Evolutionary conservation across 2,329 filamentous ascomycete genomes (phyloP).

Genomic region (Phialophora expanda): DNA sequence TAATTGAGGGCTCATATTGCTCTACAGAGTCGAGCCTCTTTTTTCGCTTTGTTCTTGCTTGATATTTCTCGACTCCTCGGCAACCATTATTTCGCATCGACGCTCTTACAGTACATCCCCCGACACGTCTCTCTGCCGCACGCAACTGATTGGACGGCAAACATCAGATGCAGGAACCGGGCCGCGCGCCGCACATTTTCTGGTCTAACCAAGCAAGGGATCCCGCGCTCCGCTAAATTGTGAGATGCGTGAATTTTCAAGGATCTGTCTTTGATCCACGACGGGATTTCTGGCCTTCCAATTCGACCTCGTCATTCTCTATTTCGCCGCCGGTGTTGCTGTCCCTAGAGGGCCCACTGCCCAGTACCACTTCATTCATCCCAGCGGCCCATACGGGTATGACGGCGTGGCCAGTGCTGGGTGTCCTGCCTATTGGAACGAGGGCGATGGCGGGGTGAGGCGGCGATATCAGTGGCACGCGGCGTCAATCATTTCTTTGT

Average conservation of each 20-base stretch:
- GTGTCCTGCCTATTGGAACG: neutral
- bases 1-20: neutral
- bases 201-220: neutral
- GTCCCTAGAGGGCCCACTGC: neutral
- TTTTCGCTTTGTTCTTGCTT: neutral
- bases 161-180: neutral
- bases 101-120: neutral
- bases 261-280: constrained; percentile 4
- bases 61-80: neutral
- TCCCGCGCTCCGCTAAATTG: neutral
- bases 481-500: neutral
- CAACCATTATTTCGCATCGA: neutral
- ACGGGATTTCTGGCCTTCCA: constrained; percentile 10
- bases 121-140: neutral
- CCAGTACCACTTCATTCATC: neutral
- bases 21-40: neutral
- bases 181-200: neutral
- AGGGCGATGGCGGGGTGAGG: neutral
- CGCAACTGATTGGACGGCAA: neutral
- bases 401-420: constrained; percentile 6
- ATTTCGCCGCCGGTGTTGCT: too few species aligned
- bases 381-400: constrained; percentile 10
- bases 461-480: neutral
- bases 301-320: constrained; percentile 8
- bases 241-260: constrained; percentile 6